Conservation (phyloP, 129 eudicot genomes). For the Lactuca saligna region DNA sequence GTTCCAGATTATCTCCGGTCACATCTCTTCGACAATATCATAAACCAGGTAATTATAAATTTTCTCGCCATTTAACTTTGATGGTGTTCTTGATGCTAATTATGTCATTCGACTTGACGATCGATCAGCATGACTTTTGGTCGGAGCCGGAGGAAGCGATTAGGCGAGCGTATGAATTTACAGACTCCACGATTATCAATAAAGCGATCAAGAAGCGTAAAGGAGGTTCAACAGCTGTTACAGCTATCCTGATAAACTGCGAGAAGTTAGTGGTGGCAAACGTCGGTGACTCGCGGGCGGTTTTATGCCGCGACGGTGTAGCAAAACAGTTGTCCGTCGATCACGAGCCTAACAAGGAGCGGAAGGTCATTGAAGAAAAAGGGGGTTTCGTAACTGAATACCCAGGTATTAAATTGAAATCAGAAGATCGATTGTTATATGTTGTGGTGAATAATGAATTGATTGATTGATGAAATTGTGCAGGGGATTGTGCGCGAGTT, state of each 20-base stretch:
- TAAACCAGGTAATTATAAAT: slow-evolving; percentile 55
- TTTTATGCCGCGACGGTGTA: slow-evolving; percentile 64
- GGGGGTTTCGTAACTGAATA: slow-evolving; percentile 75
- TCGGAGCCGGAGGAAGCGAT: slow-evolving; percentile 61
- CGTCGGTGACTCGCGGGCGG: slow-evolving; percentile 93
- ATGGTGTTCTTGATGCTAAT: not conserved
- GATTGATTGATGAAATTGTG: not conserved
- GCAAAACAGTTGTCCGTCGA: slow-evolving; percentile 83
- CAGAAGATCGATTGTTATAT: no score
- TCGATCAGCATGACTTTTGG: slow-evolving; percentile 70
- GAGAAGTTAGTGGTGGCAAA: slow-evolving; percentile 80
- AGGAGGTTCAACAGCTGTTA: slow-evolving; percentile 92
- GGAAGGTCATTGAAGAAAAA: slow-evolving; percentile 50
- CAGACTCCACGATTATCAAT: slow-evolving; percentile 61
- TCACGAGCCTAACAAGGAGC: slow-evolving; percentile 79
- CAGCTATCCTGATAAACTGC: slow-evolving; percentile 73
- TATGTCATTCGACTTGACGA: slow-evolving; percentile 9
- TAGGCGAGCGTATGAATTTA: slow-evolving; percentile 64
- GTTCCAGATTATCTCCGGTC: slow-evolving; percentile 69
- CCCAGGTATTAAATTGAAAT: slow-evolving; percentile 43
- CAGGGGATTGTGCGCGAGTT: slow-evolving; percentile 89
- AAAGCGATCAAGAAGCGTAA: slow-evolving; percentile 59
- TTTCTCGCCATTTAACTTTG: not conserved
- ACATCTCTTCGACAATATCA: slow-evolving; percentile 70
- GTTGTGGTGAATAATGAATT: no score